Base-by-base conservation (phyloP, 495 filamentous ascomycete genomes). In the Penicillium pancosmium region DNA sequence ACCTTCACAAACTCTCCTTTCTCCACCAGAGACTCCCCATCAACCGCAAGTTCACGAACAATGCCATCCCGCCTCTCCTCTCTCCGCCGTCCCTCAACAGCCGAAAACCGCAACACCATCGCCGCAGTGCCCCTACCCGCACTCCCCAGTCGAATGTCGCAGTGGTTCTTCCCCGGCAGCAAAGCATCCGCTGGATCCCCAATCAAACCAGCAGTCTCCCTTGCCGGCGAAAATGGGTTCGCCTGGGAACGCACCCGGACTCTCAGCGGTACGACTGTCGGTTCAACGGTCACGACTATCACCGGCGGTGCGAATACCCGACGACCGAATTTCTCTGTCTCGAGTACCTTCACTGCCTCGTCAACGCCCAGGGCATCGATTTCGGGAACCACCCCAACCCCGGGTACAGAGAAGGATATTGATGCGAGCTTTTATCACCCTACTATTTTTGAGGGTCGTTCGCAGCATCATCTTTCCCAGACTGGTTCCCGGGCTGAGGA, bases 191-290 rank as follows among this genome's bases (percentile, higher is more conserved):
- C 36, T 6, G 8, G 27, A 12, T 38, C 36, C 31, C 27, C 55
- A 16, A 47, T 64, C 33, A 33, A 60, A 27, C 51, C 68, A 67
- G 52, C 68, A 67, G 52, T 47, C 52, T 59, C 56, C 12, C 55
- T 65, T 4, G 56, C 59, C 4, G 59, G 63, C 18, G 69, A 68
- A 19, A 59, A 62, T 23, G 62, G 52, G 18, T 69, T 73, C 21
- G 52, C 51, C 5, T 74, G 71, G 61, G 70, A 71, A 36, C 71
- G 72, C 58, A 66, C 70, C 38, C 77, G 74, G 40, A 78, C 75
- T 1, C 50, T 76, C 34, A 80, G 77, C 50, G 75, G 75, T 15
- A 75, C 73, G 11, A 78, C 77, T 5, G 54, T 76, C 43, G 65
- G 60, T 12, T 74, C 77, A 3, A 63, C 63, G 11, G 57, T 66